phyloP scores from a whole-genome alignment of 2,329 filamentous ascomycete species.

The Aspergillus tubingensis region DNA sequence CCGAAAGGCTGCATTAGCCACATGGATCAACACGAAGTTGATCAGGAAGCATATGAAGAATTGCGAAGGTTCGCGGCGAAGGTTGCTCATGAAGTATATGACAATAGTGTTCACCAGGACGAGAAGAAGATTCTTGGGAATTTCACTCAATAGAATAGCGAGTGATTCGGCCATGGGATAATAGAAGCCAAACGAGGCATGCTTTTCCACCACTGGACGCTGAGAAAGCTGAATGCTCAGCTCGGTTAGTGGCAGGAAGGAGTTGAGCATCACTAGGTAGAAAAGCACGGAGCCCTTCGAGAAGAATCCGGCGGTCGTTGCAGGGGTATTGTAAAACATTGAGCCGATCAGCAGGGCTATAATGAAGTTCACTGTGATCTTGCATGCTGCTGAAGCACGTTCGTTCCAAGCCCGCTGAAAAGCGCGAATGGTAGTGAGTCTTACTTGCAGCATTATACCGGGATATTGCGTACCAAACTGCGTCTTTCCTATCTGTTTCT shows the following conservation, averaged over 20 bases:
- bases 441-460: conserved; percentile 69
- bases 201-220: conserved; percentile 32
- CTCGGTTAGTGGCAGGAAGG: conserved; percentile 58
- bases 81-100: conserved; percentile 82
- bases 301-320: conserved; percentile 69
- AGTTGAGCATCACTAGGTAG: conserved; percentile 84
- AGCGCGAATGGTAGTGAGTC: conserved; percentile 76
- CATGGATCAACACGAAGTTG: conserved; percentile 69
- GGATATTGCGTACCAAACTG: conserved; percentile 75
- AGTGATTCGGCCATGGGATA: conserved; percentile 26
- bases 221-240: conserved; percentile 45
- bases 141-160: conserved; percentile 33
- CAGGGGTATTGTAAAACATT: conserved; percentile 74
- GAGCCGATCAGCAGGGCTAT: conserved; percentile 76
- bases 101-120: conserved; percentile 73
- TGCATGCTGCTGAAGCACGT: conserved; percentile 67
- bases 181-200: conserved; percentile 33
- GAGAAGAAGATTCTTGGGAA: conserved; percentile 75
- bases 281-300: conserved; percentile 76
- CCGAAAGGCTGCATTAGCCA: conserved; percentile 84
- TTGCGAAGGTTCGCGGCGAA: conserved; percentile 69
- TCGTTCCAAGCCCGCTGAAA: conserved; percentile 75
- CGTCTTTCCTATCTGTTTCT: conserved; percentile 41
- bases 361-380: conserved; percentile 64
- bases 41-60: conserved; percentile 88